A percentile compares a stretch with the other conserved stretches of the same genome.
phyloP scores from a whole-genome alignment of 257 asterid genomes.

The Asclepias syriaca region DNA sequence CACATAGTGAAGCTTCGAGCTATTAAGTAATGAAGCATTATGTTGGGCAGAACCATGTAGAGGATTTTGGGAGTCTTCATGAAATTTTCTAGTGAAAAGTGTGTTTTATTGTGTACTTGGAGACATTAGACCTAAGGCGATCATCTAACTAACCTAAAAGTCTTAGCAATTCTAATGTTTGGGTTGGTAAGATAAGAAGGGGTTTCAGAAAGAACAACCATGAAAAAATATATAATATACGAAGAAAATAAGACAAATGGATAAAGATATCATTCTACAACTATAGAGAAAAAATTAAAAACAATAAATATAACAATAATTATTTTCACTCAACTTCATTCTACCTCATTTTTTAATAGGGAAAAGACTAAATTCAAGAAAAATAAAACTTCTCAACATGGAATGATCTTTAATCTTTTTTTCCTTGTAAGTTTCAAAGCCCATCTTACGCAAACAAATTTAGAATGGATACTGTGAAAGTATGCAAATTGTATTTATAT shows the following conservation, averaged over 20 bases:
- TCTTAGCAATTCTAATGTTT: neutral
- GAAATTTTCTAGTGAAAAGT: too few species aligned
- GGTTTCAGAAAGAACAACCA: neutral
- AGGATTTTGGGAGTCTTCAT: too few species aligned
- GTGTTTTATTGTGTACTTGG: too few species aligned
- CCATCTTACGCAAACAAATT: neutral
- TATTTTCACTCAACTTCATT: neutral
- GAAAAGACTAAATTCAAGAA: neutral
- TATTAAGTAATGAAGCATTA: neutral
- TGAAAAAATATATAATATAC: neutral
- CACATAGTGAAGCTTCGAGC: neutral
- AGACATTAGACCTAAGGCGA: too few species aligned
- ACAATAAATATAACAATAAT: neutral
- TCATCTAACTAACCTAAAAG: too few species aligned
- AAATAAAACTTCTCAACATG: neutral
- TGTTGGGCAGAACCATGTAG: too few species aligned
- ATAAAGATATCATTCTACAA: too few species aligned
- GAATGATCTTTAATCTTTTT: neutral
- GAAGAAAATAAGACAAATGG: neutral
- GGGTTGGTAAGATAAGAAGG: neutral
- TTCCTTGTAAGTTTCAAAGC: neutral
- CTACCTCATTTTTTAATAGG: neutral
- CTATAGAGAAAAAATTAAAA: neutral
- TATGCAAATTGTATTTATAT: neutral
- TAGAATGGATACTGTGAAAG: neutral